Conservation (phyloP, 768 basidiomycete species). For the Agrocybe pediades region DNA sequence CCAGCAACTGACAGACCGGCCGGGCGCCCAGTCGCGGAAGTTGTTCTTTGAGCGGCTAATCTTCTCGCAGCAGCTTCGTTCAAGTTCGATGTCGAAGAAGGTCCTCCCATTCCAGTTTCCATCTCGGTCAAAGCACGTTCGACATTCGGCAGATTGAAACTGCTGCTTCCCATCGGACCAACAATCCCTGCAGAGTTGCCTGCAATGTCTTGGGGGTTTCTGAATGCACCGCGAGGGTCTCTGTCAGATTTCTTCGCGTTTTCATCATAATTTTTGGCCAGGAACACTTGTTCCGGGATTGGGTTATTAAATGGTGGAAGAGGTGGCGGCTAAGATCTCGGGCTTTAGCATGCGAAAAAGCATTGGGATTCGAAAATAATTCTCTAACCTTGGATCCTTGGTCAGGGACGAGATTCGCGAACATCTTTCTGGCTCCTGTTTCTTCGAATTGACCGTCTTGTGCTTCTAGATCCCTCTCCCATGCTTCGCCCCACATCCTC, state of each 20-base stretch:
- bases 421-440: constrained; percentile 71
- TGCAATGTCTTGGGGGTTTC: constrained; percentile 66
- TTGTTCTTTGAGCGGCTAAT: constrained; percentile 20
- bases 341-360: constrained; percentile 7
- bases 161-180: constrained; percentile 88
- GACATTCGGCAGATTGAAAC: constrained; percentile 83
- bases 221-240: constrained; percentile 88
- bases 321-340: constrained; percentile 50
- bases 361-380: neutral
- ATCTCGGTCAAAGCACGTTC: constrained; percentile 87
- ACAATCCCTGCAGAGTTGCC: constrained; percentile 76
- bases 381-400: constrained; percentile 67
- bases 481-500: constrained; percentile 75
- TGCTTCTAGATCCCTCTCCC: constrained; percentile 69
- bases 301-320: constrained; percentile 80
- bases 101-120: constrained; percentile 58
- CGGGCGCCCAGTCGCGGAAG: constrained; percentile 34
- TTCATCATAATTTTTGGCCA: constrained; percentile 88
- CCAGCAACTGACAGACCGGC: constrained; percentile 42
- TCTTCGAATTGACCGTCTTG: constrained; percentile 43
- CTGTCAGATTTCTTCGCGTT: constrained; percentile 88
- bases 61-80: constrained; percentile 25
- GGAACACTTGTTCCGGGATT: constrained; percentile 88
- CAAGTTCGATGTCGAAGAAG: constrained; percentile 21
- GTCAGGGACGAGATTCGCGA: constrained; percentile 72